Percentiles rank a stretch among this genome's conserved stretches.
These are phyloP conservation scores for Fusarium devonianum DNA, from an alignment of 2,329 filamentous ascomycete species.

Conservation along the genomic window DNA sequence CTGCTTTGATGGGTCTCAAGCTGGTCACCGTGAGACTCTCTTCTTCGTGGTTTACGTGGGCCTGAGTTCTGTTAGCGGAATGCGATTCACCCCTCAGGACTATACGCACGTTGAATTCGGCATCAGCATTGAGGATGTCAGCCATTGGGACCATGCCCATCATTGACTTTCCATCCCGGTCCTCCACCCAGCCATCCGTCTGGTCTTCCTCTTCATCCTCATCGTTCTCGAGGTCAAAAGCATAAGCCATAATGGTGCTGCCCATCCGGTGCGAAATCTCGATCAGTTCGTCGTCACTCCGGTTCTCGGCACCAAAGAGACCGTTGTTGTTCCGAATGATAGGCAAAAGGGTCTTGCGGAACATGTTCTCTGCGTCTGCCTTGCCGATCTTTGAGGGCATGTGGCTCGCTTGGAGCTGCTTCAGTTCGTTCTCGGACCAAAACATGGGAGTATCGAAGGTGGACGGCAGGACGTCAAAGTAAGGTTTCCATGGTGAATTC, in stretches of 20 bases:
- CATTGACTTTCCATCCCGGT: conserved; percentile 62
- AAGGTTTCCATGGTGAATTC: conserved; percentile 76
- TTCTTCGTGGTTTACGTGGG: conserved; percentile 62
- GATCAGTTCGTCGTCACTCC: conserved; percentile 56
- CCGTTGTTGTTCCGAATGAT: conserved; percentile 54
- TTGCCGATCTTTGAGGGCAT: conserved; percentile 81
- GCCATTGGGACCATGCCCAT: conserved; percentile 93
- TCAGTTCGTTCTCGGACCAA: conserved; percentile 76
- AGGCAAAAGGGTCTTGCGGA: conserved; percentile 63
- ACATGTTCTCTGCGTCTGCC: conserved; percentile 72
- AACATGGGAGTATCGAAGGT: conserved; percentile 90
- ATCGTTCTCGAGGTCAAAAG: conserved; percentile 76
- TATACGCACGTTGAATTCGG: conserved; percentile 76
- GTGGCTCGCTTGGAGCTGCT: conserved; percentile 77
- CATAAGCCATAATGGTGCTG: conserved; percentile 90
- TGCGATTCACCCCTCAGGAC: not conserved
- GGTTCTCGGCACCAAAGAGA: conserved; percentile 52
- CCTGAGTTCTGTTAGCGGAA: conserved; percentile 45
- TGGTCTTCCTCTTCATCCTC: conserved; percentile 66
- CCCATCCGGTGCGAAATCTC: conserved; percentile 78
- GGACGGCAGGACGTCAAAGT: conserved; percentile 76
- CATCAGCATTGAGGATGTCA: conserved; percentile 89
- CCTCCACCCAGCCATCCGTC: conserved; percentile 70
- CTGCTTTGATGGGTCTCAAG: conserved; percentile 70
- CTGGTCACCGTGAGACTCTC: conserved; percentile 73